Evolutionary conservation across 306 rosid genomes (phyloP), one percentile per base, ranked within the genome.

Genomic region (Lotus japonicus): DNA sequence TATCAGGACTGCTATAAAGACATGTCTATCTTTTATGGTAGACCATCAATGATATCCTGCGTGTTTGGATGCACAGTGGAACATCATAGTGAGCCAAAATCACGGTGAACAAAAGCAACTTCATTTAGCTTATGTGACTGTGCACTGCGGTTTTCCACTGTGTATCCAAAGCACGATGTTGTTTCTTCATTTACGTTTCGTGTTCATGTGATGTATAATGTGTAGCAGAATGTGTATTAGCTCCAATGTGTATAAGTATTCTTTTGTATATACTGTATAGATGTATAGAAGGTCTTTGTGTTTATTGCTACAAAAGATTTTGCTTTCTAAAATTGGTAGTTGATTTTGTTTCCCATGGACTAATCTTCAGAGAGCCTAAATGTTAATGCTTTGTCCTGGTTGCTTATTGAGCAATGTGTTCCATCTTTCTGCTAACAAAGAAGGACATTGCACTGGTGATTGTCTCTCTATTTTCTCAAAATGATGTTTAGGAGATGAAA

Each of bases 1-100:
- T 75, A 63, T 71, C 79, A 35, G 86, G 81, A 64, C 19, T 79
- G 14, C 17, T 83, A 55, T 83, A 41, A 67, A 4, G 36, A 13
- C 14, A 28, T 38, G n/a, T 46, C 10, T 15, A 5, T 36, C 36
- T 14, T 70, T 70, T 21, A 35, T 65, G 43, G 64, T 31, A 68
- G 42, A 54, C 72, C 69, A 57, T 43, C 11, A 7, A 35, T 43
- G 35, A 53, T 63, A 58, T 11, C n/a, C 38, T 45, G 7, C 7
- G 5, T 31, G 36, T 31, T 5, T 5, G 36, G 36, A 31, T 31
- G 5, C 33, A 28, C 5, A 3, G 26, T 21, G 26, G 26, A 21
- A 21, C 1, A 21, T 21, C 26, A 21, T 21, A 28, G 33, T 5
- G 33, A 28, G 33, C 5, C 33, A 28, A 28, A 28, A 28, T 28